phyloP scores from a whole-genome alignment of 2,329 filamentous ascomycete genomes.

The Septoria linicola region DNA sequence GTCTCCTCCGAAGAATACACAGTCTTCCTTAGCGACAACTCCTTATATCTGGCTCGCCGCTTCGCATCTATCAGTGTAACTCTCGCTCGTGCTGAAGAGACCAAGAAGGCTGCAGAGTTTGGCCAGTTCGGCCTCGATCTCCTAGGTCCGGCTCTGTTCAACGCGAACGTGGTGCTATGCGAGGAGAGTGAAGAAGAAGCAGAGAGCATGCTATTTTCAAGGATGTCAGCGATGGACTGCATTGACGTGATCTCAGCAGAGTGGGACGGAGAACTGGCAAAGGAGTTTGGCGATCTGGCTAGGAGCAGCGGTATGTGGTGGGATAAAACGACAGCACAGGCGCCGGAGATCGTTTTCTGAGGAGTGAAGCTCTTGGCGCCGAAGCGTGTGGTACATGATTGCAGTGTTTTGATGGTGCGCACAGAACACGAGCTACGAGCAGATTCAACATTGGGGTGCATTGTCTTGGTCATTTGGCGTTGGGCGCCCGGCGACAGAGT shows the following conservation, averaged over 20 bases:
- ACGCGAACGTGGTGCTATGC: conserved; percentile 1
- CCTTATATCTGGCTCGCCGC: conserved; percentile 1
- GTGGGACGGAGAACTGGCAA: neutral
- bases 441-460: neutral
- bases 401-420: neutral
- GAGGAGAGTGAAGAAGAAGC: conserved; percentile 2
- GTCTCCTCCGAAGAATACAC: conserved; percentile 1
- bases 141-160: conserved; percentile 1
- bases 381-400: neutral
- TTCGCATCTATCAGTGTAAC: conserved; percentile 6
- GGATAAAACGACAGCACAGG: neutral
- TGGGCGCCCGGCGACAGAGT: too few species aligned
- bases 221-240: conserved; percentile 2
- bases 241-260: neutral
- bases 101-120: neutral
- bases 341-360: neutral
- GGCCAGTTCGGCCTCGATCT: conserved; percentile 11
- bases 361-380: neutral
- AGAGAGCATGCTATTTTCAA: neutral
- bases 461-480: neutral
- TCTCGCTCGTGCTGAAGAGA: neutral
- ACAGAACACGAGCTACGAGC: too few species aligned
- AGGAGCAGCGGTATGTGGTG: conserved; percentile 2
- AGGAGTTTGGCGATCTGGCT: neutral
- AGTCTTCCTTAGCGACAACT: neutral